Percentiles rank a stretch among this genome's conserved stretches.
Conservation (phyloP, 2,329 filamentous ascomycete genomes). For the Alternaria conjuncta region DNA sequence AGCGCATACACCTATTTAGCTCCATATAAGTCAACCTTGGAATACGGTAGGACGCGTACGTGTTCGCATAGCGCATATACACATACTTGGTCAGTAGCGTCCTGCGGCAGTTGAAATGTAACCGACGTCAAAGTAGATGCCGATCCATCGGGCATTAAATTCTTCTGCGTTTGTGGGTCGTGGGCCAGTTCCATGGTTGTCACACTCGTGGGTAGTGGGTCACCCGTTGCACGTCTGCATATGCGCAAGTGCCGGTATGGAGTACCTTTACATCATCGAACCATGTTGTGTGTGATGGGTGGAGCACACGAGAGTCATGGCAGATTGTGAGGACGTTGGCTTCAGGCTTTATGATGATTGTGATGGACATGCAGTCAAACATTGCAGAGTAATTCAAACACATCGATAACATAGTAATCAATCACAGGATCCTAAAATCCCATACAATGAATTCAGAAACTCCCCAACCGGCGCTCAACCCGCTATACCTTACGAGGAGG, state of each 20-base stretch:
- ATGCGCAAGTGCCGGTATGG: neutral
- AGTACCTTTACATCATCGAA: neutral
- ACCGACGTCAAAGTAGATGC: neutral
- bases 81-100: neutral
- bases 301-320: neutral
- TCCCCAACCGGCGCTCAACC: conserved; percentile 19
- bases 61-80: neutral
- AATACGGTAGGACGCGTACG: neutral
- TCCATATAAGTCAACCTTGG: neutral
- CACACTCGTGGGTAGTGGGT: neutral
- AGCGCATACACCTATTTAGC: neutral
- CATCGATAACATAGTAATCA: neutral
- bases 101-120: neutral
- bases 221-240: neutral
- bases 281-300: neutral
- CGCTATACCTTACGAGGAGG: conserved; percentile 12
- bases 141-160: neutral
- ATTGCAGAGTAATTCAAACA: neutral
- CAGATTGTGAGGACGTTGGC: neutral
- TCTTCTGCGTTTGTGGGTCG: neutral
- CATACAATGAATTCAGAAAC: neutral
- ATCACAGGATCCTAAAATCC: neutral
- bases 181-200: neutral
- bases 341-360: neutral
- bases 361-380: neutral